A percentile compares a stretch with the other conserved stretches of the same genome.
Evolutionary conservation across 257 asterid species (phyloP).

Genomic region (Solanum rostratum): DNA sequence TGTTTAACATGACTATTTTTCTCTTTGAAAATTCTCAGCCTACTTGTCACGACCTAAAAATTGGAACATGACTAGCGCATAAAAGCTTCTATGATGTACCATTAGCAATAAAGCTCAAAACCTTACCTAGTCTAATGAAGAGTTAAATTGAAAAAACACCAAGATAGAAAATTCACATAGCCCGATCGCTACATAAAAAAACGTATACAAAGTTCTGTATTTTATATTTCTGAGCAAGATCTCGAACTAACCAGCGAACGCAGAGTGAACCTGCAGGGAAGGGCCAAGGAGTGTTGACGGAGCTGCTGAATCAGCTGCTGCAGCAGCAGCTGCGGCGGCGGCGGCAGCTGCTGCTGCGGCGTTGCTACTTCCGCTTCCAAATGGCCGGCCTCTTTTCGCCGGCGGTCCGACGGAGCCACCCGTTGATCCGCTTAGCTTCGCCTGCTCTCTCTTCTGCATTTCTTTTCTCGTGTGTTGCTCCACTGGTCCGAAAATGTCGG

Average conservation of each 20-base stretch:
- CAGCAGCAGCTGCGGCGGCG: conserved; percentile 18
- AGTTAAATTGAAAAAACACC: neutral
- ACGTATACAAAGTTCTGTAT: neutral
- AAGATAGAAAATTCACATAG: neutral
- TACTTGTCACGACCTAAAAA: neutral
- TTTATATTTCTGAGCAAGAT: neutral
- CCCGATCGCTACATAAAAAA: neutral
- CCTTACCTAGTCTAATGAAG: neutral
- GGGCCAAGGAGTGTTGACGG: conserved; percentile 85
- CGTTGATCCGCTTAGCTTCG: conserved; percentile 54
- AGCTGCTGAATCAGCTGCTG: conserved; percentile 53
- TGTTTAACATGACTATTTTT: neutral
- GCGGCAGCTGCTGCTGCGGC: conserved; percentile 15
- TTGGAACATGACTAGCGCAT: neutral
- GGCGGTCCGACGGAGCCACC: conserved; percentile 69
- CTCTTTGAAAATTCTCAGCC: neutral
- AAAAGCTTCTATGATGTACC: neutral
- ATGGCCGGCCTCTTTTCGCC: conserved; percentile 87
- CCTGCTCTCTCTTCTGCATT: conserved; percentile 87
- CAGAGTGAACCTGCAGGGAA: conserved; percentile 81
- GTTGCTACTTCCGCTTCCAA: conserved; percentile 54
- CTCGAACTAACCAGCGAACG: conserved; percentile 62
- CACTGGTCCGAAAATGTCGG: neutral
- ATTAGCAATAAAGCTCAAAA: neutral
- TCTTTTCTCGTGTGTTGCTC: neutral